Evolutionary conservation across 768 basidiomycete species (phyloP).

Genomic region (Glaciozyma martinii): DNA sequence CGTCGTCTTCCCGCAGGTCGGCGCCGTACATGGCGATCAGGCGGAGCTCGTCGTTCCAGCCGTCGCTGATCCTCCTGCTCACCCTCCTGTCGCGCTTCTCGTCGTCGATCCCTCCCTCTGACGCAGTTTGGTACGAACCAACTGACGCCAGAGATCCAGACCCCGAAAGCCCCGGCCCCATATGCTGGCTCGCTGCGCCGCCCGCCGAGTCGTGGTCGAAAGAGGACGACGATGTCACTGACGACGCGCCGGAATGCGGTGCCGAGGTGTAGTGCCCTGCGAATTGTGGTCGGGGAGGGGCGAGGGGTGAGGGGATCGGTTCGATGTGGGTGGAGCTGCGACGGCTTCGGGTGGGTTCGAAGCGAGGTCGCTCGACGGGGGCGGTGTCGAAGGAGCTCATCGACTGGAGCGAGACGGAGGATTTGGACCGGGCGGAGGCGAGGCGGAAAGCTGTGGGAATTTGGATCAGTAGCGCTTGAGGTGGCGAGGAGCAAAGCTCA

Average conservation of each 20-base stretch:
- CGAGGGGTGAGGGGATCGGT: constrained; percentile 7
- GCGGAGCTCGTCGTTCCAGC: constrained; percentile 12
- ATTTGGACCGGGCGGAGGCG: constrained; percentile 20
- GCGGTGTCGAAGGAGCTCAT: neutral
- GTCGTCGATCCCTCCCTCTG: neutral
- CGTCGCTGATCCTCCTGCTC: neutral
- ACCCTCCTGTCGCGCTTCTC: too few relatives aligned
- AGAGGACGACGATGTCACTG: constrained; percentile 17
- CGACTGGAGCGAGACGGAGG: constrained; percentile 25
- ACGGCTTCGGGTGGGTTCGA: constrained; percentile 22
- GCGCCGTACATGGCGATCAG: constrained; percentile 26
- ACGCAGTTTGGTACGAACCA: constrained; percentile 8
- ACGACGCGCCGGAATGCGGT: constrained; percentile 11
- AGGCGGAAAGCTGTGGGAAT: constrained; percentile 22
- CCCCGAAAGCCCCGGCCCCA: neutral
- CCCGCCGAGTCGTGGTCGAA: too few relatives aligned
- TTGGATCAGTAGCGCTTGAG: too few relatives aligned
- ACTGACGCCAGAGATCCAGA: constrained; percentile 12
- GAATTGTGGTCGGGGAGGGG: constrained; percentile 20
- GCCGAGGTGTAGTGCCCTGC: constrained; percentile 2
- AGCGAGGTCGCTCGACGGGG: constrained; percentile 9
- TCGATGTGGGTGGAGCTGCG: constrained; percentile 10
- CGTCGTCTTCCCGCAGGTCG: neutral
- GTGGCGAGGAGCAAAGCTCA: neutral
- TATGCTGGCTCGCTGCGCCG: neutral